Evolutionary conservation across 2,329 filamentous ascomycete species (phyloP).

Genomic region (Colletotrichum navitas): DNA sequence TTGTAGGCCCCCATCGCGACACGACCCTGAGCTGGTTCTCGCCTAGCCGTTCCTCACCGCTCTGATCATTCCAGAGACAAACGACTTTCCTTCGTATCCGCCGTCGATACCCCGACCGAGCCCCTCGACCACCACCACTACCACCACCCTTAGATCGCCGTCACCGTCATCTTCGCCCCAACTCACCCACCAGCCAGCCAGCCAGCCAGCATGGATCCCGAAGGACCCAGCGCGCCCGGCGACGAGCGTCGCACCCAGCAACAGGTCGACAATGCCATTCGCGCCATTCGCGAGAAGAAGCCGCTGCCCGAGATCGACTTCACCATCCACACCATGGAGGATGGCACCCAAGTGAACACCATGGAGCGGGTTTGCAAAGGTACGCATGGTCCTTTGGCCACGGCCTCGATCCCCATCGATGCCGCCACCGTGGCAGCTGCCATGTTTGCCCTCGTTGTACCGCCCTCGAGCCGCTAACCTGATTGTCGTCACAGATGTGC

Average conservation of each 20-base stretch:
- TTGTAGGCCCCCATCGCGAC: constrained; percentile 40
- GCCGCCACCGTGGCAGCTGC: constrained; percentile 39
- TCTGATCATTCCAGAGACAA: constrained; percentile 22
- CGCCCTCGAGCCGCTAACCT: constrained; percentile 41
- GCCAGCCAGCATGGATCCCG: constrained; percentile 61
- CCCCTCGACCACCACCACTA: constrained; percentile 23
- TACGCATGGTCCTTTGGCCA: constrained; percentile 57
- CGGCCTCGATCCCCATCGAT: constrained; percentile 44
- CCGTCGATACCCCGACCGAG: constrained; percentile 36
- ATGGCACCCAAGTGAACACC: constrained; percentile 94
- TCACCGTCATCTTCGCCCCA: constrained; percentile 12
- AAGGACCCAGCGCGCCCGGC: constrained; percentile 51
- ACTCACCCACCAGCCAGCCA: constrained; percentile 1
- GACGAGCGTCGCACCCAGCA: constrained; percentile 64
- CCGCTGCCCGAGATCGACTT: constrained; percentile 98
- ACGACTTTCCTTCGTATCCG: constrained; percentile 11
- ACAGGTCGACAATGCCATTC: constrained; percentile 89
- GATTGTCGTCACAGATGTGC: constrained; percentile 77
- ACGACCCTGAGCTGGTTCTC: constrained; percentile 37
- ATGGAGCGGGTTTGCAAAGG: constrained; percentile 98
- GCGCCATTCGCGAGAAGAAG: constrained; percentile 94
- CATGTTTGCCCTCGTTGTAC: constrained; percentile 35
- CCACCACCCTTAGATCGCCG: constrained; percentile 8
- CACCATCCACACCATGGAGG: constrained; percentile 98
- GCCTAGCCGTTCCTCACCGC: constrained; percentile 38